Evolutionary conservation across 2,329 filamentous ascomycete species (phyloP).

Genomic region (Alternaria arborescens): DNA sequence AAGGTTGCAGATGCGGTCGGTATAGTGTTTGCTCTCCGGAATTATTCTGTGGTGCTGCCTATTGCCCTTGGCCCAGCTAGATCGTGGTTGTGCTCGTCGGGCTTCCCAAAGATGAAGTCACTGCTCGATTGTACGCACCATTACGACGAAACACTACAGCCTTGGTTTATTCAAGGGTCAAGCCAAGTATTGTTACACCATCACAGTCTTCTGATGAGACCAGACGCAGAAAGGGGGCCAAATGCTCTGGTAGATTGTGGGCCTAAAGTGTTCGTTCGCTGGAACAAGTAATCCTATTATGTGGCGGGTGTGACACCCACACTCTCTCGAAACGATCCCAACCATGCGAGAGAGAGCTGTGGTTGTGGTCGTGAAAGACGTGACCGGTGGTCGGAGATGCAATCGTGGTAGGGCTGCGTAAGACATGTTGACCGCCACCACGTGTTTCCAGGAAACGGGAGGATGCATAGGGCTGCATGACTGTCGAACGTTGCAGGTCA

Average conservation of each 20-base stretch:
- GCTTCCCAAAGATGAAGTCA: background rate
- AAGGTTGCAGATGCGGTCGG: slow-evolving; percentile 6
- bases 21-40: background rate
- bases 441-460: slow-evolving; percentile 41
- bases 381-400: slow-evolving; percentile 3
- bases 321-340: background rate
- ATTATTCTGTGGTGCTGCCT: background rate
- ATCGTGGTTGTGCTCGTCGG: background rate
- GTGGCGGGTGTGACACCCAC: background rate
- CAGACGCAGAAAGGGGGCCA: slow-evolving; percentile 24
- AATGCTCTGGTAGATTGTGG: slow-evolving; percentile 21
- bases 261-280: slow-evolving; percentile 30
- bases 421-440: slow-evolving; percentile 39
- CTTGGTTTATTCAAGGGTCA: background rate
- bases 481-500: slow-evolving; percentile 34
- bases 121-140: background rate
- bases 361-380: slow-evolving; percentile 12
- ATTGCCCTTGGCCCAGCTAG: background rate
- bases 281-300: slow-evolving; percentile 27
- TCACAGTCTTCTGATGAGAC: slow-evolving; percentile 11
- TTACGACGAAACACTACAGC: background rate
- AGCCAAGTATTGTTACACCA: slow-evolving; percentile 15
- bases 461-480: slow-evolving; percentile 47
- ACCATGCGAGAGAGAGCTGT: background rate
- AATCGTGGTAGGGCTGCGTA: slow-evolving; percentile 25